Evolutionary conservation across 192 early-diverging fungal species (phyloP).

Genomic region (Oehlia diaphana): DNA sequence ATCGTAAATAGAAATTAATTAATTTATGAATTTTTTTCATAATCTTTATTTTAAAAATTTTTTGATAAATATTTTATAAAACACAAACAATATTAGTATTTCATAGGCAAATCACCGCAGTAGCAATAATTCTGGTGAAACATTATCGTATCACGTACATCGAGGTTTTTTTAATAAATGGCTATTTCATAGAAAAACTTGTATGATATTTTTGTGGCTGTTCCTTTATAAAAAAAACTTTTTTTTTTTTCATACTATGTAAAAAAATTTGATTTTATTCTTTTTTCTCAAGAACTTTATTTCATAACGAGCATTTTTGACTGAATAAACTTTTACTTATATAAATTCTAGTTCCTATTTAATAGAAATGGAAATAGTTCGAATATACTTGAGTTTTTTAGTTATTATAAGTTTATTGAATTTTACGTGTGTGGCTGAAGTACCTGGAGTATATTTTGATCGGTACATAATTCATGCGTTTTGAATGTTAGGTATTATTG

Average conservation of each 20-base stretch:
- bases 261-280: not conserved
- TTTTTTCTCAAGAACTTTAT: not conserved
- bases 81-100: no score
- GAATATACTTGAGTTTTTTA: not conserved
- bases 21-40: not conserved
- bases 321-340: not conserved
- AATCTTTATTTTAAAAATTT: not conserved
- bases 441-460: conserved; percentile 13
- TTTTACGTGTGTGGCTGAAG: not conserved
- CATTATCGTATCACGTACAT: no score
- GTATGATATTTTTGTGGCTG: not conserved
- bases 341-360: not conserved
- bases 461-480: not conserved
- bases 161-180: not conserved
- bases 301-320: not conserved
- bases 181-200: not conserved
- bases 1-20: not conserved
- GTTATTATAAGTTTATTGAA: not conserved
- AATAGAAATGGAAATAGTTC: not conserved
- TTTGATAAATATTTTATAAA: no score
- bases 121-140: no score
- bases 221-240: not conserved
- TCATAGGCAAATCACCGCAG: no score
- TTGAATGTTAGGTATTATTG: not conserved
- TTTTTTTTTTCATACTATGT: not conserved